These are phyloP conservation scores for Cephalotrichum gorgonifer DNA, from an alignment of 2,329 filamentous ascomycete species.

Conservation along the genomic window DNA sequence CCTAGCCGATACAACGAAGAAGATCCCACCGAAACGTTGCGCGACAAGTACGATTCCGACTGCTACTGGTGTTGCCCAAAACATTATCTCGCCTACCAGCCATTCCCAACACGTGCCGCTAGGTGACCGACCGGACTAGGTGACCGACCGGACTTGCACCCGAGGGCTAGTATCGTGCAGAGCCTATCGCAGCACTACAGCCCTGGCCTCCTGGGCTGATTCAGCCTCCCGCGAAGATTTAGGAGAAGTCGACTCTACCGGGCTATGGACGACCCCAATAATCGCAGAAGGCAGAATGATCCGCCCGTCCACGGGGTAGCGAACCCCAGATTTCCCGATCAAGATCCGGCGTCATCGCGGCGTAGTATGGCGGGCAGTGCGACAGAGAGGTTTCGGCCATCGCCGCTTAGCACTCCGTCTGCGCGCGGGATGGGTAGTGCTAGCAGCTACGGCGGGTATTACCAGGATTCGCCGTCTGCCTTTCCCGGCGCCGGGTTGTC, in stretches of 20 bases:
- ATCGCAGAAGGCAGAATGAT: conserved; percentile 66
- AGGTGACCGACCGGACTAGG: not conserved
- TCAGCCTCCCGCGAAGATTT: not conserved
- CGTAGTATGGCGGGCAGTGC: conserved; percentile 19
- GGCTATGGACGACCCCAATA: conserved; percentile 73
- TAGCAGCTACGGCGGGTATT: conserved; percentile 49
- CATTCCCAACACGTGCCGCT: too few relatives aligned
- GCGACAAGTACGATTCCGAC: not conserved
- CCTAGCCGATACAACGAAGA: not conserved
- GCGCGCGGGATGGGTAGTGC: conserved; percentile 42
- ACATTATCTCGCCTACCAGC: too few relatives aligned
- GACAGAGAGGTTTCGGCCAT: conserved; percentile 35
- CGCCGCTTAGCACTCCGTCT: conserved; percentile 36
- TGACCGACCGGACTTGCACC: not conserved
- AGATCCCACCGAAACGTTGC: not conserved
- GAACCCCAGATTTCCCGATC: conserved; percentile 40
- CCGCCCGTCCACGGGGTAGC: conserved; percentile 52
- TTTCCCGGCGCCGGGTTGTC: conserved; percentile 47
- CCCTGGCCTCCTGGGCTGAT: not conserved
- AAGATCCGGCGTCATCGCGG: conserved; percentile 37
- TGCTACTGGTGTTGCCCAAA: not conserved
- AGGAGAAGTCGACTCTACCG: conserved; percentile 8
- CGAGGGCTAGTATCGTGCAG: not conserved
- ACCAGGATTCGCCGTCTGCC: conserved; percentile 40
- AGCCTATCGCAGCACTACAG: not conserved